phyloP scores from a whole-genome alignment of 2,329 filamentous ascomycete species.

The Akanthomyces uredinophilus region DNA sequence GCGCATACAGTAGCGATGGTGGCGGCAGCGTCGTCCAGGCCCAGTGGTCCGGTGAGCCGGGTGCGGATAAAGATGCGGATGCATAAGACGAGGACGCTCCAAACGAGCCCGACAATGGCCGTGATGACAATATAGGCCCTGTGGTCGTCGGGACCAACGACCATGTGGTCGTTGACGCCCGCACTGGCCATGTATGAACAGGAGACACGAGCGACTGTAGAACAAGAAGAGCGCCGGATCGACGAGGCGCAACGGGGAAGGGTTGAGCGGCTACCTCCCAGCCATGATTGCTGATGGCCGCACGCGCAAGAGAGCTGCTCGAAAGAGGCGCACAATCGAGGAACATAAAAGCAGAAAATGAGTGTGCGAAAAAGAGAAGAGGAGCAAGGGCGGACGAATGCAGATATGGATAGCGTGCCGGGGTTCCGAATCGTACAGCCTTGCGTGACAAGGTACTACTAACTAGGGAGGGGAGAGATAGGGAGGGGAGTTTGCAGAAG shows the following conservation, averaged over 20 bases:
- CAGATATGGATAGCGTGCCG: not conserved
- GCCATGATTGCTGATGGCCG: not conserved
- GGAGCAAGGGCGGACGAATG: not conserved
- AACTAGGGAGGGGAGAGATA: not conserved
- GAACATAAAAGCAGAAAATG: not conserved
- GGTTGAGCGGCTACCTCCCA: not conserved
- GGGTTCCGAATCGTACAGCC: not conserved
- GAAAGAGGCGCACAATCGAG: not conserved
- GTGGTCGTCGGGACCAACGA: constrained; percentile 15
- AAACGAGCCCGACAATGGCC: constrained; percentile 16
- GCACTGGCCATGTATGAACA: not conserved
- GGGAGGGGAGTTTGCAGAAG: not conserved
- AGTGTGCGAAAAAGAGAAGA: not conserved
- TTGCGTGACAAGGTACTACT: not conserved
- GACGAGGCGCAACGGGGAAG: not conserved
- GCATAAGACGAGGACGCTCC: constrained; percentile 17
- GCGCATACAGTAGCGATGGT: constrained; percentile 16
- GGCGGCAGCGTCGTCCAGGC: constrained; percentile 17
- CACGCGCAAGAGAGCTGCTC: not conserved
- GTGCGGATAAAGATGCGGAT: constrained; percentile 19
- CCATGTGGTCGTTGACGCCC: constrained; percentile 8
- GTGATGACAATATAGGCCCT: constrained; percentile 18
- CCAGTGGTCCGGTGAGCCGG: constrained; percentile 16
- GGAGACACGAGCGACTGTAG: not conserved
- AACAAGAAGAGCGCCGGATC: not conserved